These are phyloP conservation scores for Phytophthora sansomeana DNA, from an alignment of 352 stramenopile species.

Conservation along the genomic window DNA sequence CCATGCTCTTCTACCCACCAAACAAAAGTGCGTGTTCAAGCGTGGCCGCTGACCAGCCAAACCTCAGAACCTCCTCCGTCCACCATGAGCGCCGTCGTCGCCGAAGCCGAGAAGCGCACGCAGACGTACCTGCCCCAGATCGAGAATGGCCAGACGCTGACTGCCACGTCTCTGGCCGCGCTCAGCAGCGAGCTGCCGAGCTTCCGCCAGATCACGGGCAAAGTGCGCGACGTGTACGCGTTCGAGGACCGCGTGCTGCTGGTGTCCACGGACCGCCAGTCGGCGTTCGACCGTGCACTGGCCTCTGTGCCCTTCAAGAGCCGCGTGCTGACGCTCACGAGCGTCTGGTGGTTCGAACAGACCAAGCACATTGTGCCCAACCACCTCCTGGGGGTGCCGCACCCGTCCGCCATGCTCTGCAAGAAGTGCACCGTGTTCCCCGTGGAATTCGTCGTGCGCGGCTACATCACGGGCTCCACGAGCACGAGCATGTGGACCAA, in stretches of 20 bases:
- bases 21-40: constrained; percentile 15
- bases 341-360: constrained; percentile 96
- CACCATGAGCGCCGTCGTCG: constrained; percentile 54
- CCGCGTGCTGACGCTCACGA: constrained; percentile 97
- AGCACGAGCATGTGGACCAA: constrained; percentile 99
- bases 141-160: constrained; percentile 51
- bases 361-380: constrained; percentile 98
- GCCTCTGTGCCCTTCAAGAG: constrained; percentile 98
- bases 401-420: constrained; percentile 96
- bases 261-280: constrained; percentile 98
- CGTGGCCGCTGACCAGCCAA: constrained; percentile 32
- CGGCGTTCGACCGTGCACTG: constrained; percentile 97
- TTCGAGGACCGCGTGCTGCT: constrained; percentile 92
- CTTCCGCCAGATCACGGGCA: constrained; percentile 76
- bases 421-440: constrained; percentile 97
- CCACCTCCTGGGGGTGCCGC: constrained; percentile 94
- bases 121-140: constrained; percentile 75
- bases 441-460: constrained; percentile 99
- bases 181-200: constrained; percentile 44
- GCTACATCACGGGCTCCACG: constrained; percentile 97
- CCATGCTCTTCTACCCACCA: not conserved
- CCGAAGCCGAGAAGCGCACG: constrained; percentile 72
- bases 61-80: not conserved
- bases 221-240: constrained; percentile 95
- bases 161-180: constrained; percentile 60